Evolutionary conservation across 139 green algal species (phyloP).

Genomic region (Edaphochlamys debaryana): DNA sequence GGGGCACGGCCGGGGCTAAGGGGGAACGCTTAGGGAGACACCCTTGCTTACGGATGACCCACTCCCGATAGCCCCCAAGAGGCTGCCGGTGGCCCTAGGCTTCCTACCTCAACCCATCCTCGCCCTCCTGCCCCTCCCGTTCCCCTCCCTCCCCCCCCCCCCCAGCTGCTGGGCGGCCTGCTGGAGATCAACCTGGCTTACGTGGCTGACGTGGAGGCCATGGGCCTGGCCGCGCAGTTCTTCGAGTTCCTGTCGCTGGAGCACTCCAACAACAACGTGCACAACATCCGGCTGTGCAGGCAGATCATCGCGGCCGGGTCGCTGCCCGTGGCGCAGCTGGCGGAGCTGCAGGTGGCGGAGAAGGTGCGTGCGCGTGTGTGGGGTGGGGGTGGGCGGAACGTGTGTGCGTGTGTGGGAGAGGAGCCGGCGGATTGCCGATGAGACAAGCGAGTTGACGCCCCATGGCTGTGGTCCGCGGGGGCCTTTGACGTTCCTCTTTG

Average conservation of each 20-base stretch:
- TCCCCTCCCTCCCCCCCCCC: too few relatives aligned
- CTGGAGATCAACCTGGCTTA: constrained; percentile 67
- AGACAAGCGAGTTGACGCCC: too few relatives aligned
- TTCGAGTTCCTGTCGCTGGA: constrained; percentile 90
- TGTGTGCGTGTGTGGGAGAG: neutral
- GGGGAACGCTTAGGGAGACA: too few relatives aligned
- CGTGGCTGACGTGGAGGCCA: constrained; percentile 57
- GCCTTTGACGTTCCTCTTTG: too few relatives aligned
- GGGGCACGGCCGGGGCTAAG: too few relatives aligned
- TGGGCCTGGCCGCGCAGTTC: constrained; percentile 77
- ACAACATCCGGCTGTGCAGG: constrained; percentile 91
- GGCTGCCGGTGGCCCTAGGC: too few relatives aligned
- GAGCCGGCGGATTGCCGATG: too few relatives aligned
- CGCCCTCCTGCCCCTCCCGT: too few relatives aligned
- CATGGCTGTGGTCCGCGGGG: too few relatives aligned
- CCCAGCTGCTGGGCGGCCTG: constrained; percentile 66
- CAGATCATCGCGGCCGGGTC: constrained; percentile 65
- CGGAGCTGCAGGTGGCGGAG: constrained; percentile 54
- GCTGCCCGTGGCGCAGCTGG: constrained; percentile 46
- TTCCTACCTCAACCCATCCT: too few relatives aligned
- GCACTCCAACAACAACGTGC: constrained; percentile 94
- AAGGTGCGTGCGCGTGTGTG: constrained; percentile 5
- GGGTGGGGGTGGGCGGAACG: neutral
- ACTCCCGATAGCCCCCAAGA: too few relatives aligned
- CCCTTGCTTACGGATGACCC: too few relatives aligned